phyloP scores from a whole-genome alignment of 768 basidiomycete genomes.

The Collybia sordida region DNA sequence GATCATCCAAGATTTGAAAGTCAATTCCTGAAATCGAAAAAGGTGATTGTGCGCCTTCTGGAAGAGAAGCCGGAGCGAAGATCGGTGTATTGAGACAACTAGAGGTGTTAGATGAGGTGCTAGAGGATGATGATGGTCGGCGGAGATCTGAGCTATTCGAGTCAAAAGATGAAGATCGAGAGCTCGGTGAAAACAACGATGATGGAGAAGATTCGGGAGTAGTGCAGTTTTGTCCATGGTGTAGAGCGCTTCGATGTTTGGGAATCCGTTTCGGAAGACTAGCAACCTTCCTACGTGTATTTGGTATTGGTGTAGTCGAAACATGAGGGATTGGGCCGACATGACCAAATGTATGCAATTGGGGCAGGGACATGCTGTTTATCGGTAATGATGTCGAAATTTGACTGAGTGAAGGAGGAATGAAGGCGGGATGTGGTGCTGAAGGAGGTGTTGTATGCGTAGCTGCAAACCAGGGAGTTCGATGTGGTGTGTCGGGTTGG shows the following conservation, averaged over 20 bases:
- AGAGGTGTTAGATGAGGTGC: slow-evolving; percentile 3
- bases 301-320: neutral
- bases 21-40: slow-evolving; percentile 8
- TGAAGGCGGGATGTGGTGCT: slow-evolving; percentile 16
- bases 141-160: neutral
- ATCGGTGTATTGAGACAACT: slow-evolving; percentile 7
- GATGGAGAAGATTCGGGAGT: slow-evolving; percentile 1
- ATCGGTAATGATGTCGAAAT: too few relatives aligned
- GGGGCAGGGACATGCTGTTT: neutral
- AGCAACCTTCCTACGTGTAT: slow-evolving; percentile 4
- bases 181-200: slow-evolving; percentile 5
- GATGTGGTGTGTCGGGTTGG: neutral
- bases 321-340: slow-evolving; percentile 2
- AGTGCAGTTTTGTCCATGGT: neutral
- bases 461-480: slow-evolving; percentile 4
- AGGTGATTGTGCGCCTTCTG: neutral
- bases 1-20: slow-evolving; percentile 4
- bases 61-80: neutral
- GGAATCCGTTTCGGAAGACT: slow-evolving; percentile 6
- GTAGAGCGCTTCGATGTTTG: neutral
- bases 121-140: slow-evolving; percentile 10
- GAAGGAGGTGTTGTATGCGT: slow-evolving; percentile 1
- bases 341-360: neutral
- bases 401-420: slow-evolving; percentile 10
- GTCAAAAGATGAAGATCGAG: slow-evolving; percentile 4